Base-by-base conservation (phyloP, 1,284 basidiomycete species). In the Pseudozyma sp. region DNA sequence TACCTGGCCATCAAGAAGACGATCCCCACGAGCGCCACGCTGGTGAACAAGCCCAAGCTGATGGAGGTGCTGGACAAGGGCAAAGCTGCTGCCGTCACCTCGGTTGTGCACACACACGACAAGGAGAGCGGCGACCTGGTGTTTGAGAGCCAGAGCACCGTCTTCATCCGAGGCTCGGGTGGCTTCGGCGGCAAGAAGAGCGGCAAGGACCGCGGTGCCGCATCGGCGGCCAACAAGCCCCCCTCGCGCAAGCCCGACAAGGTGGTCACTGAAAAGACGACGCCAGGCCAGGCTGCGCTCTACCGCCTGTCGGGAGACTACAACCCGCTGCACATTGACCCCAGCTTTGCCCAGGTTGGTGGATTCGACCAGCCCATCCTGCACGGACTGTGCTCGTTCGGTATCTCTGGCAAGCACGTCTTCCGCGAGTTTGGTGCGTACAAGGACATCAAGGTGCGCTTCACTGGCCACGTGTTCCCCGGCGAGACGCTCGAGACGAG, bases 381-480 rank as follows among this genome's bases (percentile, higher is more conserved):
- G 13, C 87, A 87, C 88, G 91, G 92, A 29, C 89, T 99, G 7
- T 98, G 94, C 87, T 92, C 88, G 46, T 92, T 97, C 88, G 96
- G 96, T 52, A 91, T 98, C 70, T 89, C 94, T 9, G 93, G 91
- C n/a, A 97, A 97, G 86, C 94, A 97, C 83, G 89, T 99, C 45
- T 85, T 92, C 80, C 92, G 95, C 85, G 88, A 90, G 2, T 99
- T 90, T 83, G 96, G 96, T 29, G 85, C 89, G 8, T 96, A 89
- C 87, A 90, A 90, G 81, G 94, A 97, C 85, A 97, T 99, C 88
- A 99, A 99, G 89, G 94, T 94, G 68, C 90, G 96, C 56, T 94
- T 96, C 85, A 89, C 91, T 0, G 93, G 92, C n/a, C 89, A 92
- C 7, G 94, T 99, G 35, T 95, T 92, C 84, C 96, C 96, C 5